phyloP scores from a whole-genome alignment of 2,329 filamentous ascomycete genomes.

The Phoma sp. region DNA sequence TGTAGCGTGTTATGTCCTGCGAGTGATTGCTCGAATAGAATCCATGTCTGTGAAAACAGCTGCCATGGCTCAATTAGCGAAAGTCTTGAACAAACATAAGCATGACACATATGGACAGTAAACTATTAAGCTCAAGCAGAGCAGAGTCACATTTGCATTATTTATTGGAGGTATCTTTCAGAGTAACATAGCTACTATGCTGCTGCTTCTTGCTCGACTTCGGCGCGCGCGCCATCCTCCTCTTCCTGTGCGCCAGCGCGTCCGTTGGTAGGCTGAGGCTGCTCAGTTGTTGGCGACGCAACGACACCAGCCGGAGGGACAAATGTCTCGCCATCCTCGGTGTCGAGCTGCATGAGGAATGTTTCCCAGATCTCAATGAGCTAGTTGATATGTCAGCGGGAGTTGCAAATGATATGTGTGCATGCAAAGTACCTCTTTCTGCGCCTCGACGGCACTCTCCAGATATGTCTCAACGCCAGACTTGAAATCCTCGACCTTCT shows the following conservation, averaged over 20 bases:
- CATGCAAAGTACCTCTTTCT: slow-evolving; percentile 80
- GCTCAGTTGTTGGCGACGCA: slow-evolving; percentile 34
- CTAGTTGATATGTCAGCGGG: slow-evolving; percentile 46
- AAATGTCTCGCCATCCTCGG: slow-evolving; percentile 72
- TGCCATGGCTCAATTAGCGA: too few species aligned
- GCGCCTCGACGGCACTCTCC: slow-evolving; percentile 94
- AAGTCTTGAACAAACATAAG: too few species aligned
- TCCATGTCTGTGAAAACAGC: too few species aligned
- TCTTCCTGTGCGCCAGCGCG: slow-evolving; percentile 16
- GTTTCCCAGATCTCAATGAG: slow-evolving; percentile 95
- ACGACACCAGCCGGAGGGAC: slow-evolving; percentile 47
- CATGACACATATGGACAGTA: too few species aligned
- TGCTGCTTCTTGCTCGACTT: slow-evolving; percentile 8
- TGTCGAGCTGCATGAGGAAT: slow-evolving; percentile 93
- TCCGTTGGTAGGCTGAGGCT: slow-evolving; percentile 19
- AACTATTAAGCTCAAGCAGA: too few species aligned
- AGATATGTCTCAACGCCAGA: slow-evolving; percentile 96
- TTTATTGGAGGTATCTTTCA: not conserved
- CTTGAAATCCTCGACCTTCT: slow-evolving; percentile 99
- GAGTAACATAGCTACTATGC: slow-evolving; percentile 6
- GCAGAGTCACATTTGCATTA: not conserved
- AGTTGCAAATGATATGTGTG: not conserved
- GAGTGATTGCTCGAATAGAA: too few species aligned
- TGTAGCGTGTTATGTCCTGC: too few species aligned
- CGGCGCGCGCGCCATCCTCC: slow-evolving; percentile 2